Base-by-base conservation (phyloP, 75 land plant genomes). In the Selaginella moellendorffii region DNA sequence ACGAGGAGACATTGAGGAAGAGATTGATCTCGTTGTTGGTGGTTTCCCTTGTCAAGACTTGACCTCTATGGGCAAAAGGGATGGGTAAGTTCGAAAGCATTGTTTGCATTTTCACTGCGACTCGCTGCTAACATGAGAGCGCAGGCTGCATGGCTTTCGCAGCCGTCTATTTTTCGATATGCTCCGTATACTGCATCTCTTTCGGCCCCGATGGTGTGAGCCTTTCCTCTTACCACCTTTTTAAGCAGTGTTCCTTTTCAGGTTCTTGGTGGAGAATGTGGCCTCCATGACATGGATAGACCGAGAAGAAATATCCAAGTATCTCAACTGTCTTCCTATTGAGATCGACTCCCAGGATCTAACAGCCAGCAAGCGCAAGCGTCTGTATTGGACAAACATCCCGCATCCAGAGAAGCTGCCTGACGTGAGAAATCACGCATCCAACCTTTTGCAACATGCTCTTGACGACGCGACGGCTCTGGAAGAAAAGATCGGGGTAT, bases 41-140 rank as follows among this genome's bases (percentile, higher is more conserved):
- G 76, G 76, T 29, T 74, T 74, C 26, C 76, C 76, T 9, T 74
- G 76, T 46, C 76, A 74, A 28, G 76, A 74, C 62, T 65, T 74
- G 36, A 68, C 63, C 59, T 53, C 54, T 42, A 20, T 74, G 54
- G 76, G 76, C 1, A 68, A 64, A 31, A 74, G 53, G 27, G 52
- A 30, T 22, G 76, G 76, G 76, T 74, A 54, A 62, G 42, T 29
- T 1, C 1, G 23, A 46, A 1, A 36, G 5, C 14, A 5, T 36
- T 36, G 5, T 36, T 36, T 36, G 14, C 14, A 5, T 36, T 36
- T 36, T 36, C 14, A 5, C 5, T 5, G 5, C 14, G 14, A 36
- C 14, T 5, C 5, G 5, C 14, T 36, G 5, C 14, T 36, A 36
- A 36, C 5, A 36, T 36, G 14, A 36, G 14, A n/a, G 28, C 54